phyloP scores from a whole-genome alignment of 2,329 filamentous ascomycete genomes.

The Neurospora crassa region DNA sequence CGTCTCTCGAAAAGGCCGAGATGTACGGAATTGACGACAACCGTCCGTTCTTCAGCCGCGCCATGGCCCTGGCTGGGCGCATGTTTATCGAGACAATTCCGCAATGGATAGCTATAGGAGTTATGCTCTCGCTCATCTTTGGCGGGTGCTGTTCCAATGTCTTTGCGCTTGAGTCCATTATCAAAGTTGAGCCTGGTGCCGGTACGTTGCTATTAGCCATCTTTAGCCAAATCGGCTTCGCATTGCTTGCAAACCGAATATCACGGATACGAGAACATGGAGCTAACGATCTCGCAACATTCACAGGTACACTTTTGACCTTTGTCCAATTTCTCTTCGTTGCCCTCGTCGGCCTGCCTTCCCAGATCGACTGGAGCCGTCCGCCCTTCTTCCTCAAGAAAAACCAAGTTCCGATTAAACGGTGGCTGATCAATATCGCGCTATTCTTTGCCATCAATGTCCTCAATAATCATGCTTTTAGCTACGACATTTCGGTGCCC shows the following conservation, averaged over 20 bases:
- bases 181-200: slow-evolving; percentile 82
- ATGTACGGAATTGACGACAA: slow-evolving; percentile 46
- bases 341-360: slow-evolving; percentile 65
- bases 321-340: slow-evolving; percentile 87
- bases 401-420: slow-evolving; percentile 71
- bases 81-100: slow-evolving; percentile 50
- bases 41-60: slow-evolving; percentile 37
- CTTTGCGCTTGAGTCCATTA: slow-evolving; percentile 90
- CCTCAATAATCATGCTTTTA: slow-evolving; percentile 95
- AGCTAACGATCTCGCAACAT: slow-evolving; percentile 6
- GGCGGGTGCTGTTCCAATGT: slow-evolving; percentile 64
- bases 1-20: slow-evolving; percentile 44
- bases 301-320: slow-evolving; percentile 67
- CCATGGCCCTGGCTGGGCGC: slow-evolving; percentile 40
- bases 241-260: neutral
- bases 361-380: slow-evolving; percentile 59
- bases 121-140: slow-evolving; percentile 80
- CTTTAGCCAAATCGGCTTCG: neutral
- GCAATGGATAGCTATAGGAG: slow-evolving; percentile 51
- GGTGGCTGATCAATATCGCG: slow-evolving; percentile 81
- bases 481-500: slow-evolving; percentile 91
- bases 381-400: slow-evolving; percentile 64
- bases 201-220: slow-evolving; percentile 41
- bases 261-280: neutral
- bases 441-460: slow-evolving; percentile 93